Percentiles rank a stretch among this genome's conserved stretches.
Evolutionary conservation across 2,329 filamentous ascomycete species (phyloP).

Genomic region (Chaetothyriales sp.): DNA sequence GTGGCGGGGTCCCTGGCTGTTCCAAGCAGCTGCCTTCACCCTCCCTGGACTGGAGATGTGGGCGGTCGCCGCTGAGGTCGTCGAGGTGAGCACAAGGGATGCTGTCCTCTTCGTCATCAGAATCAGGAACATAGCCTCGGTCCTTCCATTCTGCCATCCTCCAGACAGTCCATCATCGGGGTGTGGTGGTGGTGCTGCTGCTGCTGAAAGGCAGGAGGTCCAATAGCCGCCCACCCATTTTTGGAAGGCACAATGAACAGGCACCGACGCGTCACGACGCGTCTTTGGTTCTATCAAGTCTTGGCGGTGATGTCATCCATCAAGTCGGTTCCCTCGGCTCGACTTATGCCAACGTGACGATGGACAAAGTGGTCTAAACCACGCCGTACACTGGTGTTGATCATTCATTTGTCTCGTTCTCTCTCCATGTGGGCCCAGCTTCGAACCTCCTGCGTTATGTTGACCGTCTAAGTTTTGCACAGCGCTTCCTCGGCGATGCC

Average conservation of each 20-base stretch:
- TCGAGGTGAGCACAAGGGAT: background rate
- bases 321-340: slow-evolving; percentile 1
- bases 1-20: slow-evolving; percentile 16
- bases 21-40: slow-evolving; percentile 2
- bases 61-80: background rate
- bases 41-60: background rate
- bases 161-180: slow-evolving; percentile 9
- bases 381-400: no score
- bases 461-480: background rate
- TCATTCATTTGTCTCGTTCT: no score
- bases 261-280: background rate
- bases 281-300: background rate
- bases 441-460: background rate
- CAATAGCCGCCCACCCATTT: background rate
- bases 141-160: slow-evolving; percentile 29
- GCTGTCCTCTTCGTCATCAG: slow-evolving; percentile 29
- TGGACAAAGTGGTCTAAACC: background rate
- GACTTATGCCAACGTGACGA: background rate
- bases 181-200: no score
- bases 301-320: background rate
- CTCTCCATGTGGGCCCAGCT: no score
- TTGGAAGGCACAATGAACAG: background rate
- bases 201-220: background rate
- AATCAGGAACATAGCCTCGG: slow-evolving; percentile 38
- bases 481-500: background rate